phyloP scores from a whole-genome alignment of 2,329 filamentous ascomycete species.

The Pyrenochaeta sp. region DNA sequence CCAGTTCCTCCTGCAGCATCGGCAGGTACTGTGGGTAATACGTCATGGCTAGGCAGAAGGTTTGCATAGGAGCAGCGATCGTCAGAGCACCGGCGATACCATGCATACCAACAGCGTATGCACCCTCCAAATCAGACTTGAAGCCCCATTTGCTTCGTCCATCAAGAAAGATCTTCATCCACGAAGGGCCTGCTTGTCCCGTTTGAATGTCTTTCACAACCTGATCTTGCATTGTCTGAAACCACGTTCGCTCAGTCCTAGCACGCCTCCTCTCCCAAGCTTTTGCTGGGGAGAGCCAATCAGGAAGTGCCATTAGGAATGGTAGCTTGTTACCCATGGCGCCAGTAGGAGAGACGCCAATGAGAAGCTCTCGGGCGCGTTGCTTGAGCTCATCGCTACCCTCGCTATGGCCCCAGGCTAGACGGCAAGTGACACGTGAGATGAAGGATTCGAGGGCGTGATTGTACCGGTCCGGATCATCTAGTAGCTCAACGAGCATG shows the following conservation, averaged over 20 bases:
- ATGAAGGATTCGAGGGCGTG: slow-evolving; percentile 56
- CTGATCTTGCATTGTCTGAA: slow-evolving; percentile 55
- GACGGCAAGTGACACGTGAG: slow-evolving; percentile 56
- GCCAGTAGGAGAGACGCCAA: slow-evolving; percentile 57
- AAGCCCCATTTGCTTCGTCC: slow-evolving; percentile 52
- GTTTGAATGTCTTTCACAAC: slow-evolving; percentile 48
- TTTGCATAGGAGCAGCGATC: slow-evolving; percentile 58
- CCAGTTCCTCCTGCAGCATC: slow-evolving; percentile 52
- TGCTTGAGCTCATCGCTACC: slow-evolving; percentile 58
- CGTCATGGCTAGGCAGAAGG: slow-evolving; percentile 57
- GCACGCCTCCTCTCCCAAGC: slow-evolving; percentile 56
- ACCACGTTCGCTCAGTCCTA: slow-evolving; percentile 55
- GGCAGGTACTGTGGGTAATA: slow-evolving; percentile 55
- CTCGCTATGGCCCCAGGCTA: slow-evolving; percentile 57
- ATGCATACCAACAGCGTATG: slow-evolving; percentile 58
- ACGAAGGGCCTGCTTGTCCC: slow-evolving; percentile 49
- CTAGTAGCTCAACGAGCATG: slow-evolving; percentile 55
- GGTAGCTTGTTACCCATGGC: slow-evolving; percentile 56
- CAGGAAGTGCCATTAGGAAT: slow-evolving; percentile 56
- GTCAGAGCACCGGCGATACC: slow-evolving; percentile 58
- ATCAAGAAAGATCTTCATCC: slow-evolving; percentile 56
- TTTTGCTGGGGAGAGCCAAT: slow-evolving; percentile 53
- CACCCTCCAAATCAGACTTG: slow-evolving; percentile 54
- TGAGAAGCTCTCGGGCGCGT: slow-evolving; percentile 56
- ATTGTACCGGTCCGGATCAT: slow-evolving; percentile 54